Conservation (phyloP, 1,139 yeast genomes). For the Sugiyamaella pinicola region DNA sequence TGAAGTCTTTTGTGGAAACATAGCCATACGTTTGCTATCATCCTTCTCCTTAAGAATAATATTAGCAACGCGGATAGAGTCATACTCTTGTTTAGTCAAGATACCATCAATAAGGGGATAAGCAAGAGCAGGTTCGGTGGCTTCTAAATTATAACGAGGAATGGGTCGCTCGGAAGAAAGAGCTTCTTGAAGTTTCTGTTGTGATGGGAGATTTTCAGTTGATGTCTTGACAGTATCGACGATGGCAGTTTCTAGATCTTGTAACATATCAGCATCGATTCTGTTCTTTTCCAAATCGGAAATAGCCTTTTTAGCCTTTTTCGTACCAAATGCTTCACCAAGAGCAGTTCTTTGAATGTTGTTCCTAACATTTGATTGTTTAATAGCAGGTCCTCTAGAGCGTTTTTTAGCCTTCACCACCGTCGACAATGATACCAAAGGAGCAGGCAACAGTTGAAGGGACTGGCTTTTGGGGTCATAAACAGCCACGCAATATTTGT, state of each 20-base stretch:
- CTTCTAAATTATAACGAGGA: slow-evolving; percentile 73
- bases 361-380: slow-evolving; percentile 45
- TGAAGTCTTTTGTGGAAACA: slow-evolving; percentile 64
- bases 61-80: slow-evolving; percentile 59
- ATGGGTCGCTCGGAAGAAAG: slow-evolving; percentile 75
- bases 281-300: slow-evolving; percentile 77
- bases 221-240: slow-evolving; percentile 74
- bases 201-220: slow-evolving; percentile 73
- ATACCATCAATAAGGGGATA: slow-evolving; percentile 68
- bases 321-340: slow-evolving; percentile 97
- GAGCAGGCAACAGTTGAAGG: slow-evolving; percentile 64
- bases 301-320: slow-evolving; percentile 91
- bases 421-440: slow-evolving; percentile 57
- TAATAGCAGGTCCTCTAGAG: slow-evolving; percentile 63
- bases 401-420: slow-evolving; percentile 39
- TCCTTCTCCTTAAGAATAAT: slow-evolving; percentile 55
- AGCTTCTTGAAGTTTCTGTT: slow-evolving; percentile 56
- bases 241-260: slow-evolving; percentile 74
- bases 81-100: slow-evolving; percentile 68
- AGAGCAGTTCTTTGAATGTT: slow-evolving; percentile 71
- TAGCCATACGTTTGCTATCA: slow-evolving; percentile 52
- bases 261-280: slow-evolving; percentile 80
- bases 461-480: slow-evolving; percentile 63
- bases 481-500: slow-evolving; percentile 60
- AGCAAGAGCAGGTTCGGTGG: slow-evolving; percentile 78